Evolutionary conservation across 2,329 filamentous ascomycete genomes (phyloP), one percentile per base, ranked within the genome.

Genomic region (Hypoxylon sp.): DNA sequence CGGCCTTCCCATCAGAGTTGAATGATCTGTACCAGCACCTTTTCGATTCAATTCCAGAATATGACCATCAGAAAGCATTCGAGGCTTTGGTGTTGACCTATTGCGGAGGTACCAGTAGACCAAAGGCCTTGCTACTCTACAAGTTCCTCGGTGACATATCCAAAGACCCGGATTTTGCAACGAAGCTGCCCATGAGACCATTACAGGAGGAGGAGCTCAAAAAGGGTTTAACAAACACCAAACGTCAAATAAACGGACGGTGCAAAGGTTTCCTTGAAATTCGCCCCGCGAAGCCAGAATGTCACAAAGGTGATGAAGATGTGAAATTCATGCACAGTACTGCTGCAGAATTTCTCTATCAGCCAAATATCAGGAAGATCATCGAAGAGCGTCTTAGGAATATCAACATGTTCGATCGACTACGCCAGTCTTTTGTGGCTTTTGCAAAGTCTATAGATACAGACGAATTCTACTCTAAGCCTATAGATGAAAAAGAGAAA

Each of bases 251-350:
- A 13, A 70, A 72, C 52, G 67, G 69, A 2, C 62, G 57, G 5
- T 70, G 65, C n/a, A 68, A 65, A 58, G 62, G 67, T 1, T 65
- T 72, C 14, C 65, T 70, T 5, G 64, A 68, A 43, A 46, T 68
- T 10, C 17, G 13, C 13, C 32, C 43, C 2, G 11, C 34, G 1
- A 5, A 36, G 11, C 17, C 6, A 48, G n/a, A 53, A 11, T 23
- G 10, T 0, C 28, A 38, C 28, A 11, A 0, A 43, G 61, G 49
- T 0, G 60, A 64, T 21, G 36, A 57, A 25, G 46, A 49, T 11
- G 67, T 71, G 17, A 63, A 19, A 36, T 63, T 56, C 52, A 71
- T 69, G 69, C 67, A 71, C 51, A 49, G 45, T 10, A 70, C 68
- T 9, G 68, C 52, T 2, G 23, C 11, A 5, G 62, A 65, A 46